These are phyloP conservation scores for Aspergillus sp. DNA, from an alignment of 2,329 filamentous ascomycete species.

Conservation along the genomic window DNA sequence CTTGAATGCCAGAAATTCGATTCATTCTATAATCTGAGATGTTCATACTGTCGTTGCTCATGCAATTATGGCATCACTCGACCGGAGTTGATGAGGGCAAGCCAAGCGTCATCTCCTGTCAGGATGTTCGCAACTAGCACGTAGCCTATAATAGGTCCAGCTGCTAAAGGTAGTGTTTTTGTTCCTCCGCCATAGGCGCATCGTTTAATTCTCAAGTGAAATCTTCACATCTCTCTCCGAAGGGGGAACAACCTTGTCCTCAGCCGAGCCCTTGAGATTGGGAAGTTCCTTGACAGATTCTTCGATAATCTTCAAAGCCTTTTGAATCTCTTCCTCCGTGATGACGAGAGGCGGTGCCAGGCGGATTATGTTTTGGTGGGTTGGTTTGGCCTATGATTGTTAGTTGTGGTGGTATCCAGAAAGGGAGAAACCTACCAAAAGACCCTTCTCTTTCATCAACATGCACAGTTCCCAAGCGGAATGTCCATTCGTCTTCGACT, in stretches of 20 bases:
- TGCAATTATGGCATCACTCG: too few species aligned
- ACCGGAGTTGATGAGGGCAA: too few species aligned
- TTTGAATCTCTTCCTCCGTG: conserved; percentile 74
- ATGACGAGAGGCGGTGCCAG: conserved; percentile 96
- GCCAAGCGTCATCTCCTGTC: background rate
- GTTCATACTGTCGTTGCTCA: too few species aligned
- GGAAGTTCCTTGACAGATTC: conserved; percentile 78
- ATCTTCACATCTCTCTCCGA: conserved; percentile 59
- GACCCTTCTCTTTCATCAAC: conserved; percentile 88
- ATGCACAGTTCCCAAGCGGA: conserved; percentile 95
- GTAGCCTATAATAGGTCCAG: background rate
- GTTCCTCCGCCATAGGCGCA: background rate
- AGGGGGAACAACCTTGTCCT: conserved; percentile 50
- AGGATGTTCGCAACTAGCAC: background rate
- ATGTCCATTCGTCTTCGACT: conserved; percentile 74
- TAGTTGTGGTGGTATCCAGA: background rate
- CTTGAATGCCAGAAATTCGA: too few species aligned
- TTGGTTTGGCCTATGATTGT: conserved; percentile 76
- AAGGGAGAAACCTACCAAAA: conserved; percentile 59
- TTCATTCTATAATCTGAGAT: too few species aligned
- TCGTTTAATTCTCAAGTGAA: conserved; percentile 48
- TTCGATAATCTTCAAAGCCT: conserved; percentile 70
- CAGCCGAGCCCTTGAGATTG: conserved; percentile 51
- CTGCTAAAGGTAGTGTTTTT: background rate
- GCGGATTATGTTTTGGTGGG: conserved; percentile 96